phyloP scores from a whole-genome alignment of 371 early-diverging fungal genomes.

The Mucor irregularis region DNA sequence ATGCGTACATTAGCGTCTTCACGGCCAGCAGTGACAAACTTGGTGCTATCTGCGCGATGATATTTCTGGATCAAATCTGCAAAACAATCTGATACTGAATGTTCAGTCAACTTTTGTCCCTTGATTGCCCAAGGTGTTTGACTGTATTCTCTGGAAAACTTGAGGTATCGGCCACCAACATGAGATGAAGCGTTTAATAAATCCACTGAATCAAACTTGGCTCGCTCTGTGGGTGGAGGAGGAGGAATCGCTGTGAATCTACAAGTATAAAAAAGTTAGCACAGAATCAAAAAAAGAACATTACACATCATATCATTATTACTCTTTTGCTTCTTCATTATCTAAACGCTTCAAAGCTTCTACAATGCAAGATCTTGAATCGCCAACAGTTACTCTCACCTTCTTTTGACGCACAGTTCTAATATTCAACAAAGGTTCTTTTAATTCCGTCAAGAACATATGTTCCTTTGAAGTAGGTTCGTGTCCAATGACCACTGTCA shows the following conservation, averaged over 20 bases:
- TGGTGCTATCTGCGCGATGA: constrained; percentile 61
- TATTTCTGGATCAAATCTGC: constrained; percentile 58
- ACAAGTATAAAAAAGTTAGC: not conserved
- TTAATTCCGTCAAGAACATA: constrained; percentile 62
- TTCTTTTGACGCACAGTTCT: constrained; percentile 57
- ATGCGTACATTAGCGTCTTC: constrained; percentile 98
- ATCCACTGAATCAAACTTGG: constrained; percentile 35
- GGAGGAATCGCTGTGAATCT: constrained; percentile 53
- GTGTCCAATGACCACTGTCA: constrained; percentile 63
- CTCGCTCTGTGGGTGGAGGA: constrained; percentile 22
- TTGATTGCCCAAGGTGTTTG: constrained; percentile 88
- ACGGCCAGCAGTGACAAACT: constrained; percentile 90
- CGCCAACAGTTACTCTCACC: constrained; percentile 48
- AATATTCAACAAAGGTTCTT: constrained; percentile 61
- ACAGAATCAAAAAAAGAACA: not conserved
- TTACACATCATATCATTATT: constrained; percentile 26
- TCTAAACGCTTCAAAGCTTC: constrained; percentile 55
- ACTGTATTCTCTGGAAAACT: constrained; percentile 80
- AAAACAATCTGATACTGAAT: constrained; percentile 83
- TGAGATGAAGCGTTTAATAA: constrained; percentile 53
- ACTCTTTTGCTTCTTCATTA: constrained; percentile 56
- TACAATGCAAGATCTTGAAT: constrained; percentile 54
- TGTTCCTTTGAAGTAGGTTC: constrained; percentile 61
- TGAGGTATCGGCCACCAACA: constrained; percentile 80
- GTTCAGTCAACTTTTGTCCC: constrained; percentile 69